phyloP scores from a whole-genome alignment of 768 basidiomycete species.

The Phlegmacium glaucopus region DNA sequence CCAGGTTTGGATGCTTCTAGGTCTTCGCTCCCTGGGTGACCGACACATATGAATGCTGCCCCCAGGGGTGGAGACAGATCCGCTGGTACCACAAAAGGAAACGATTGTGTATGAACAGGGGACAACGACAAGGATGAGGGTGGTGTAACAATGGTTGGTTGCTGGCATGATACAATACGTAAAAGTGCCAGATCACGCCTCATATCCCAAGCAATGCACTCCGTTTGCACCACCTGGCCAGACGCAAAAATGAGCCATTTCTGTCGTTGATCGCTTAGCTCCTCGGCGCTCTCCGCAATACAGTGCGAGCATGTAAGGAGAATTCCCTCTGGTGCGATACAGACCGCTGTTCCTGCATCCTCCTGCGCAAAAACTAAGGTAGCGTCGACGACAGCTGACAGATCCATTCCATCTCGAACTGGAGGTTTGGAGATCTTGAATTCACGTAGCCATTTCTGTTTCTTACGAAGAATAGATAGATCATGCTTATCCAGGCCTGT shows the following conservation, averaged over 20 bases:
- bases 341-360: neutral
- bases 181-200: slow-evolving; percentile 4
- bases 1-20: slow-evolving; percentile 1
- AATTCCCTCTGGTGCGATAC: neutral
- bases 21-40: slow-evolving; percentile 5
- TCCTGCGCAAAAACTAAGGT: neutral
- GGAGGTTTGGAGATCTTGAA: neutral
- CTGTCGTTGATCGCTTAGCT: neutral
- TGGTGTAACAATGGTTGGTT: neutral
- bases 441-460: neutral
- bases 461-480: neutral
- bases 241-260: slow-evolving; percentile 4
- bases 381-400: neutral
- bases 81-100: neutral
- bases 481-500: neutral
- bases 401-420: neutral
- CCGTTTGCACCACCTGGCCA: slow-evolving; percentile 1
- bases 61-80: neutral
- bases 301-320: neutral
- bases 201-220: slow-evolving; percentile 4
- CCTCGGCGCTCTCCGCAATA: neutral
- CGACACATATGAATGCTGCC: neutral
- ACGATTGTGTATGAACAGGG: neutral
- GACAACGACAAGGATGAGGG: neutral
- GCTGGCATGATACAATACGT: slow-evolving; percentile 1